Evolutionary conservation across 176 grass and related monocot species (phyloP).

Genomic region (Oryza meyeriana): DNA sequence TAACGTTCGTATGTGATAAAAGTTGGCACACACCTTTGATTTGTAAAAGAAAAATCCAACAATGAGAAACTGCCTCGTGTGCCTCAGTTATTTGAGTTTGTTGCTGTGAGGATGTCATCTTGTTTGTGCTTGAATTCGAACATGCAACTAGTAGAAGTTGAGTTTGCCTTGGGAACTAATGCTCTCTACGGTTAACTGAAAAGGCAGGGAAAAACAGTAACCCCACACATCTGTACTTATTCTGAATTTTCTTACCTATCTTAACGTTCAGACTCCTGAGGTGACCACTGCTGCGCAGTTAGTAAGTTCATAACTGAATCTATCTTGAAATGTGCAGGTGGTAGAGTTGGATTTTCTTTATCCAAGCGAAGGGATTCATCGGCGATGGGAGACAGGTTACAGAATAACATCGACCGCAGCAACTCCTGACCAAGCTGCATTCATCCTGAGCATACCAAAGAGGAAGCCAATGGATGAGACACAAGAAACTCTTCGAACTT

Average conservation of each 20-base stretch:
- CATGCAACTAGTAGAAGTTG: not conserved
- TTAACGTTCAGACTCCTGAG: not conserved
- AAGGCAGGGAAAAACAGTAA: not conserved
- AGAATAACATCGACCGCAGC: conserved; percentile 82
- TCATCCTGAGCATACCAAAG: conserved; percentile 81
- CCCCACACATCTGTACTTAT: not conserved
- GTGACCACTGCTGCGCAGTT: not conserved
- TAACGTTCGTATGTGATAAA: not conserved
- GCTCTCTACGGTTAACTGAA: not conserved
- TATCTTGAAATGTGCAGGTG: conserved; percentile 38
- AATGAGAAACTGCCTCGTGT: too few species aligned
- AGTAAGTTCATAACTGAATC: conserved; percentile 8
- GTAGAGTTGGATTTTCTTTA: conserved; percentile 92
- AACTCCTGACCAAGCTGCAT: conserved; percentile 69
- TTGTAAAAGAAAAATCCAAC: not conserved
- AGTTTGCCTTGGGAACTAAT: too few species aligned
- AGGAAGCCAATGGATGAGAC: conserved; percentile 74
- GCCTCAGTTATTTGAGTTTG: too few species aligned
- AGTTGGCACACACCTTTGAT: not conserved
- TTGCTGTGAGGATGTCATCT: not conserved
- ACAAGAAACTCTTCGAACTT: conserved; percentile 84
- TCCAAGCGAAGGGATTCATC: conserved; percentile 82
- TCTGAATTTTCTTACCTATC: not conserved
- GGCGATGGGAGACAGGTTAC: conserved; percentile 71
- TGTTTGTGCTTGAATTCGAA: not conserved